Evolutionary conservation across 495 filamentous ascomycete genomes (phyloP), one percentile per base, ranked within the genome.

Genomic region (Aspergillus taichungensis): DNA sequence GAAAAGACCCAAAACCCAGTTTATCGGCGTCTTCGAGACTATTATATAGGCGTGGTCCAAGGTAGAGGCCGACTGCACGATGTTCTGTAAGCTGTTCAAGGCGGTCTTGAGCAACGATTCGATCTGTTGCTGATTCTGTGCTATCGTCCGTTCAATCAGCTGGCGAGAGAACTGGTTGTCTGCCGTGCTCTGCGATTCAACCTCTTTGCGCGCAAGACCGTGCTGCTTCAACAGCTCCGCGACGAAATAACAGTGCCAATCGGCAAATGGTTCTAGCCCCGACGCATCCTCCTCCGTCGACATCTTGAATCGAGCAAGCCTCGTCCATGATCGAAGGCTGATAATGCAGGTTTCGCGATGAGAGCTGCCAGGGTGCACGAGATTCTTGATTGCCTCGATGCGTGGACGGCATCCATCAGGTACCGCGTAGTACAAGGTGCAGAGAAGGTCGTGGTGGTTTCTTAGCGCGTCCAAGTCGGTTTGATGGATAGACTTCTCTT

Each of bases 381-480:
- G 76, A 48, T 84, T 75, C 41, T 80, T 81, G 11, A 98, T 80
- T 10, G 83, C 70, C 43, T 82, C 74, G 6, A 89, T 50, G 28
- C 79, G 75, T 24, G 87, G 88, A 24, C 90, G 74, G 40, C 78
- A 76, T 13, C 73, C 71, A 13, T 80, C 66, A 29, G 91, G 89
- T 12, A 88, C 83, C 8, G 77, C 83, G 81, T 82, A 95, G 64
- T 88, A 95, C 30, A 98, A 72, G 3, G 85, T 91, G 50, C 84
- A 88, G 2, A 98, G 77, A 37, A 98, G 75, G 58, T 97, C 88
- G 55, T 95, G 88, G 51, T 98, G 91, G 56, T 97, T 98, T 47
- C 88, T 76, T 31, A 97, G 67, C 0, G 89, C 84, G 14, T 87
- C 82, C n/a, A 97, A 71, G 46, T 95, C 85, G 42, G 79, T 78